Evolutionary conservation across 2,329 filamentous ascomycete species (phyloP).

Genomic region (Lasiodiplodia citricola): DNA sequence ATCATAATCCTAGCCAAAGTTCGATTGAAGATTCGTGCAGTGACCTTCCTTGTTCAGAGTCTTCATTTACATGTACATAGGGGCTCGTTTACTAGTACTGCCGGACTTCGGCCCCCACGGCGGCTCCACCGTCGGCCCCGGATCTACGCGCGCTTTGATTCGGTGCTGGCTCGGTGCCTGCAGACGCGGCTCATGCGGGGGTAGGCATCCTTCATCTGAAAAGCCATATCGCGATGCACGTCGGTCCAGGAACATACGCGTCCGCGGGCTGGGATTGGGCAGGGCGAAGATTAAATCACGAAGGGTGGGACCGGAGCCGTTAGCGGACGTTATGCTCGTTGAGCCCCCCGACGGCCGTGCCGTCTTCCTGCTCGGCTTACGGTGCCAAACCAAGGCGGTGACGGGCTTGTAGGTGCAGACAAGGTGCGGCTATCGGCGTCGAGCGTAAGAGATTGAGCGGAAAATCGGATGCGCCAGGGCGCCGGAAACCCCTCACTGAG

Average conservation of each 20-base stretch:
- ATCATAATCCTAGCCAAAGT: neutral
- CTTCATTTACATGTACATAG: neutral
- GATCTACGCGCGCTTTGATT: neutral
- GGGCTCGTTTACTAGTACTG: neutral
- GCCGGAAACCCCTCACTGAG: neutral
- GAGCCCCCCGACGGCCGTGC: neutral
- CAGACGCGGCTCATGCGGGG: constrained; percentile 3
- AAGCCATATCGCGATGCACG: neutral
- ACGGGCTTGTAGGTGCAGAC: constrained; percentile 1
- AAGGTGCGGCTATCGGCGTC: constrained; percentile 5
- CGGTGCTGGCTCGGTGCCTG: neutral
- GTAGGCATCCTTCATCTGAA: neutral
- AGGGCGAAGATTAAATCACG: neutral
- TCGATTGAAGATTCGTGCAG: neutral
- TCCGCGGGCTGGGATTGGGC: neutral
- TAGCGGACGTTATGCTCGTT: neutral
- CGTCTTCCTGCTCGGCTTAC: neutral
- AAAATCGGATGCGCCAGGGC: constrained; percentile 8
- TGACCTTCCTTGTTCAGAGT: neutral
- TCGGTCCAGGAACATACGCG: neutral
- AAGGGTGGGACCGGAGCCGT: neutral
- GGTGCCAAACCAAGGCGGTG: neutral
- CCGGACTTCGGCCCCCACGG: neutral
- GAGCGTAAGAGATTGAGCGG: neutral
- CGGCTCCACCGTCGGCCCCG: constrained; percentile 7